phyloP scores from a whole-genome alignment of 139 green algal species.

The Astrephomene gubernaculifera region DNA sequence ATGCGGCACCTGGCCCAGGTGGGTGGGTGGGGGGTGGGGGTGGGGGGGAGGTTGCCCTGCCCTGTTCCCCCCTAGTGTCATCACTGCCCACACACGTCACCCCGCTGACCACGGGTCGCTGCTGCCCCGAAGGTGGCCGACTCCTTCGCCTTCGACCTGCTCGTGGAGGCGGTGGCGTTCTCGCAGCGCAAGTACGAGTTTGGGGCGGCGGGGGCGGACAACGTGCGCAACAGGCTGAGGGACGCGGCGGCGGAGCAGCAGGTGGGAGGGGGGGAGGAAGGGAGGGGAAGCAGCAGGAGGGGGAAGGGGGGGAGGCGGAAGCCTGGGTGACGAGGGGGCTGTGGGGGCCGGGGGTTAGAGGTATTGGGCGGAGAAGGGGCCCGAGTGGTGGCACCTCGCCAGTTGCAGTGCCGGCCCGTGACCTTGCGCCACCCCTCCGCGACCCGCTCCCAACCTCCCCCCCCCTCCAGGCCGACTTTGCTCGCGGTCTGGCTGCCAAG shows the following conservation, averaged over 20 bases:
- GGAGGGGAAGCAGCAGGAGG: not conserved
- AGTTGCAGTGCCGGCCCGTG: no score
- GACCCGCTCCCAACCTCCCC: not conserved
- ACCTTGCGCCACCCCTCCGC: no score
- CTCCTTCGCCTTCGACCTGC: constrained; percentile 55
- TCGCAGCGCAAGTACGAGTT: constrained; percentile 47
- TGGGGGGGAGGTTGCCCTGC: not conserved
- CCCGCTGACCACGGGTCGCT: no score
- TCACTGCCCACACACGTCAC: not conserved
- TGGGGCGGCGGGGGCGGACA: not conserved
- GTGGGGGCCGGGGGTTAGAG: no score
- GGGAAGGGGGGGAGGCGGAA: no score
- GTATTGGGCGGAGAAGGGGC: no score
- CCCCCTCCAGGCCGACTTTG: not conserved
- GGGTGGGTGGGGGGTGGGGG: not conserved
- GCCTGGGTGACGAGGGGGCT: no score
- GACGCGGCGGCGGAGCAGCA: constrained; percentile 32
- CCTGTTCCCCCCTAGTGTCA: not conserved
- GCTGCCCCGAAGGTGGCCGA: constrained; percentile 16
- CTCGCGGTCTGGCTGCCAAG: constrained; percentile 3
- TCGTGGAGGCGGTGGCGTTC: constrained; percentile 63
- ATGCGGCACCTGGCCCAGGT: constrained; percentile 31
- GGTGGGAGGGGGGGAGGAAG: constrained; percentile 8
- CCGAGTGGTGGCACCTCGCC: no score
- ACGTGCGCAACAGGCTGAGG: constrained; percentile 37